Base-by-base conservation (phyloP, 163 green algal species). In the Scenedesmus sp. region DNA sequence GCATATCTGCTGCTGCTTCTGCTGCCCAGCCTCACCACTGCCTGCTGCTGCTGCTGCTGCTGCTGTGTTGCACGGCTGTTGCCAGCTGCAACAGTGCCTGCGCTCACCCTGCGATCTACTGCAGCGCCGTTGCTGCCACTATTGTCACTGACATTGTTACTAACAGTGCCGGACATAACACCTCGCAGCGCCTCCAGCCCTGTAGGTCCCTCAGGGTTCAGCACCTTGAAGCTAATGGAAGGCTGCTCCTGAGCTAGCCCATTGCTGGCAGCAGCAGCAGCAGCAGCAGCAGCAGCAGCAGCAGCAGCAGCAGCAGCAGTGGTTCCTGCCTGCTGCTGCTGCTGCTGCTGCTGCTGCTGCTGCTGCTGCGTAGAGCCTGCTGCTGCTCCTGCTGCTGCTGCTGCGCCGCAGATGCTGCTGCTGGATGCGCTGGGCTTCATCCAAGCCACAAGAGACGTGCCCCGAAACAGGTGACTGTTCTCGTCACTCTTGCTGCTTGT, bases 381-480 rank as follows among this genome's bases (percentile, higher is more conserved):
- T 79, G 84, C 84, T 84, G 66, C 46, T 90, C 4, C 67, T 90
- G 86, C 84, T 59, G 59, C 26, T 76, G 82, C 82, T 74, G 82
- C 84, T 83, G 86, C 86, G 54, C 54, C 67, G 16, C 13, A 3
- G 6, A n/a, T 74, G 67, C 67, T 84, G 67, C 67, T 85, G 70
- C 52, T 70, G 54, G 12, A 26, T 13, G 26, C 23, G 15, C 86
- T 57, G 73, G 1, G 2, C 34, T 76, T 86, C 54, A 74, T 82
- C 87, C 87, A 91, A n/a, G 73, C 56, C 15, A 12, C 73, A 2
- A 91, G 26, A 6, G 73, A 85, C 3, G 73, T 74, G 55, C 73
- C 87, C 7, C 73, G 23, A 2, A 9, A 26, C 20, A 91, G 64
- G 5, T 90, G 23, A 20, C 26, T 60, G 7, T 26, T 6, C 34